These are phyloP conservation scores for Mortierella antarctica DNA, from an alignment of 192 early-diverging fungal genomes.

Conservation along the genomic window DNA sequence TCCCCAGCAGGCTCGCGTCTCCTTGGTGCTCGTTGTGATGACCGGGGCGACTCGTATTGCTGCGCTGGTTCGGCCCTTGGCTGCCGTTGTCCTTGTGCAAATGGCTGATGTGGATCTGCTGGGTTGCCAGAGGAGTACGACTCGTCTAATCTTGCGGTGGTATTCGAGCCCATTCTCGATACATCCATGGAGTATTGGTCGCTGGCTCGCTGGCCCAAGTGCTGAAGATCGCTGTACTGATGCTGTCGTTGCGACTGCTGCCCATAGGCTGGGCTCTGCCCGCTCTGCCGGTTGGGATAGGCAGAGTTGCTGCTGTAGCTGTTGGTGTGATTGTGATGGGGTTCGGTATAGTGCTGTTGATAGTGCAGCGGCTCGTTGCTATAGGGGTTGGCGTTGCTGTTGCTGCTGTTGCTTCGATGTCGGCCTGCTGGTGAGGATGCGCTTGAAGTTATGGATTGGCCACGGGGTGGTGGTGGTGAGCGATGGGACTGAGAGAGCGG, in stretches of 20 bases:
- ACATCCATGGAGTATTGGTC: neutral
- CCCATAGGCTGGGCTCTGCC: slow-evolving; percentile 2
- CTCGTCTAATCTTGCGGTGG: slow-evolving; percentile 3
- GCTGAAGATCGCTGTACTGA: neutral
- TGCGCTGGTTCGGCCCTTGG: neutral
- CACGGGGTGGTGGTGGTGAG: slow-evolving; percentile 8
- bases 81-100: neutral
- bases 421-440: slow-evolving; percentile 1
- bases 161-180: neutral
- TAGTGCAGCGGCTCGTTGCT: neutral
- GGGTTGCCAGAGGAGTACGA: neutral
- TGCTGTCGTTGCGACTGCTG: slow-evolving; percentile 14
- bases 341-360: neutral
- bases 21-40: slow-evolving; percentile 10
- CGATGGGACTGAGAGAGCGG: neutral
- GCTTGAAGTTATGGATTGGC: slow-evolving; percentile 8
- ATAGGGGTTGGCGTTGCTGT: slow-evolving; percentile 6
- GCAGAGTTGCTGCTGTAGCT: slow-evolving; percentile 6
- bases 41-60: neutral
- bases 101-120: neutral
- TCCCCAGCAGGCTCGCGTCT: slow-evolving; percentile 10
- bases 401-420: slow-evolving; percentile 19
- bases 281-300: slow-evolving; percentile 1
- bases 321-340: neutral
- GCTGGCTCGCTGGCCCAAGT: neutral